Evolutionary conservation across 129 eudicot genomes (phyloP), one percentile per base, ranked within the genome.

Genomic region (Smallanthus sonchifolius): DNA sequence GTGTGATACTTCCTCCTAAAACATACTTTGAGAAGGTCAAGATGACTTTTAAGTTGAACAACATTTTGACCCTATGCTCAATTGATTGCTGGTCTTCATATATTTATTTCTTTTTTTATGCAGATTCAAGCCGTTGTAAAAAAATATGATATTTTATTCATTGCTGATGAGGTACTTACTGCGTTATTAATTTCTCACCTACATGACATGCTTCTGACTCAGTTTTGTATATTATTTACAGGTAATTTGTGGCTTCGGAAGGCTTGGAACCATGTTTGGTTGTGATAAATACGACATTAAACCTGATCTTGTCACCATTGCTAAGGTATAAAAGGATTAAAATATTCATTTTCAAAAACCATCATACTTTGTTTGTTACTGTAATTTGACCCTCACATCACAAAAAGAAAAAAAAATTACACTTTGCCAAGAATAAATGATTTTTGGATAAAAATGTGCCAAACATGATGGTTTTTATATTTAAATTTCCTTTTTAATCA

Each of bases 191-290:
- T 9, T 63, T 61, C 15, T 15, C 3, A 54, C 67, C 10, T 44
- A 11, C 17, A 37, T 73, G 19, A 77, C 30, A 72, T 40, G 24
- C 60, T 36, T 44, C 28, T 8, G 9, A 19, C 66, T 40, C 28
- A 8, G 17, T 43, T 65, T 37, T 43, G 37, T 19, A 11, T 51
- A 9, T 51, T 51, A 43, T 48, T 34, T 77, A 19, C 64, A 87
- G 92, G 98, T 94, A 14, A 90, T 90, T 48, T 90, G 98, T 40
- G 98, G 91, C 30, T 94, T 94, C 76, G 98, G 98, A 73, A 90
- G 98, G 84, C 96, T 94, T 42, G 98, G 98, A 49, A 84, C 96
- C 49, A 88, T 86, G 97, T 94, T 94, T 73, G 98, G 98, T 47
- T 90, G 88, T 79, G 98, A 94, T 62, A 94, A 88, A 79, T 94